These are phyloP conservation scores for Crithidia fasciculata DNA, from an alignment of 208 protist genomes.

Conservation along the genomic window DNA sequence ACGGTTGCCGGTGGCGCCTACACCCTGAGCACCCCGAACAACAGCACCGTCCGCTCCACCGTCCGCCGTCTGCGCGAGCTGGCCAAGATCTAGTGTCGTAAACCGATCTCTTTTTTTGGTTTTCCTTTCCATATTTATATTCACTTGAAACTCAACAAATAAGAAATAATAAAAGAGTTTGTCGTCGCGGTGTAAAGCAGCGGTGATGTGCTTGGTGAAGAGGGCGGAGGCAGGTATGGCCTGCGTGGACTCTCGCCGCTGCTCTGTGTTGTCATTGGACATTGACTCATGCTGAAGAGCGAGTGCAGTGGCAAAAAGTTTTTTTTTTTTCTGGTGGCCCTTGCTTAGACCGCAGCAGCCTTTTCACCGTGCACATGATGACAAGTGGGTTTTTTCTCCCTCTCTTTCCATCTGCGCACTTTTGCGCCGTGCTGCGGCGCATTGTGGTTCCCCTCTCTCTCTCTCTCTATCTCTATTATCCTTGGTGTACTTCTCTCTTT, in stretches of 20 bases:
- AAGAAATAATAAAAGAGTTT: background rate
- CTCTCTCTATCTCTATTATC: background rate
- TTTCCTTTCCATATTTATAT: conserved; percentile 8
- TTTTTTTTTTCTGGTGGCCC: too few species aligned
- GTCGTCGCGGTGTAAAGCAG: too few species aligned
- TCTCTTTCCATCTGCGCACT: too few species aligned
- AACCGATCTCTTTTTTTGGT: conserved; percentile 20
- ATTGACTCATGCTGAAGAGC: too few species aligned
- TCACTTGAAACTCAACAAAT: background rate
- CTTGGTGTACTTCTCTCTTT: background rate
- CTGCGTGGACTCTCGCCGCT: too few species aligned
- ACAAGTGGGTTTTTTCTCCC: too few species aligned
- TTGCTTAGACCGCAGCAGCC: too few species aligned
- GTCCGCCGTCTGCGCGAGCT: conserved; percentile 98
- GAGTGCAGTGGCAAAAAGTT: too few species aligned
- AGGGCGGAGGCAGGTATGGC: too few species aligned
- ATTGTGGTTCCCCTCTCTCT: background rate
- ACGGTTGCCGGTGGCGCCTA: conserved; percentile 98
- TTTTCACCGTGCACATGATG: too few species aligned
- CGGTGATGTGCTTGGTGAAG: too few species aligned
- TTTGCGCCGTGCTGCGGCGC: background rate
- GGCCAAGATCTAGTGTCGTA: conserved; percentile 28
- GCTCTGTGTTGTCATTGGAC: too few species aligned
- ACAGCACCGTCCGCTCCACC: conserved; percentile 96
- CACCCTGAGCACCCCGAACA: conserved; percentile 95